A percentile compares a stretch with the other conserved stretches of the same genome.
Conservation (phyloP, 2,329 filamentous ascomycete genomes). For the Lecanoromycetidae sp. region DNA sequence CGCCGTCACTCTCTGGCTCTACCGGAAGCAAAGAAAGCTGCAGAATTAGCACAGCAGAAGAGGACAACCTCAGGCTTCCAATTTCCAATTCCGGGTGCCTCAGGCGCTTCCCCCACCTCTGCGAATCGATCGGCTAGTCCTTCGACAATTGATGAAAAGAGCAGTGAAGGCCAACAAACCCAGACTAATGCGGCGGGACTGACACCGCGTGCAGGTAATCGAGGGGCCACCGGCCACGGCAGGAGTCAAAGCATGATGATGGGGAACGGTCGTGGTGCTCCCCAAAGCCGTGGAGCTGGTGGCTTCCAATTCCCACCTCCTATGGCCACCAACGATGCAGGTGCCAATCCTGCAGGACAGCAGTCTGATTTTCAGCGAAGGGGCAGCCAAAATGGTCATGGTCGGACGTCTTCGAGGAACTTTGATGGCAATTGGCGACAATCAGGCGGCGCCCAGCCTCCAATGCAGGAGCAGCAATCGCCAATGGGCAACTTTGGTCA, state of each 20-base stretch:
- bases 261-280: conserved; percentile 41
- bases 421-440: conserved; percentile 98
- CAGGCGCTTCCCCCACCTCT: conserved; percentile 36
- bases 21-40: conserved; percentile 93
- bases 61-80: conserved; percentile 88
- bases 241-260: conserved; percentile 86
- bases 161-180: conserved; percentile 14
- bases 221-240: conserved; percentile 49
- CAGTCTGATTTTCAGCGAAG: conserved; percentile 60
- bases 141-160: conserved; percentile 41
- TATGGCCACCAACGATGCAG: conserved; percentile 40
- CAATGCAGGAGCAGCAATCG: conserved; percentile 39
- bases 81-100: conserved; percentile 67
- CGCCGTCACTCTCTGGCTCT: conserved; percentile 88
- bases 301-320: conserved; percentile 58
- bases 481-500: conserved; percentile 55
- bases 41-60: conserved; percentile 93
- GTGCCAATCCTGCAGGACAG: conserved; percentile 32
- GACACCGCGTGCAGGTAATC: conserved; percentile 41
- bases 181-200: conserved; percentile 15
- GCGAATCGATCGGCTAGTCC: conserved; percentile 46
- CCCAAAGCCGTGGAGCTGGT: conserved; percentile 50
- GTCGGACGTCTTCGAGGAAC: conserved; percentile 73
- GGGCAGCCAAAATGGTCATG: conserved; percentile 61
- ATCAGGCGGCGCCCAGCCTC: conserved; percentile 45